Conservation (phyloP, 108 stramenopile genomes). For the Chaetoceros tenuissimus region DNA sequence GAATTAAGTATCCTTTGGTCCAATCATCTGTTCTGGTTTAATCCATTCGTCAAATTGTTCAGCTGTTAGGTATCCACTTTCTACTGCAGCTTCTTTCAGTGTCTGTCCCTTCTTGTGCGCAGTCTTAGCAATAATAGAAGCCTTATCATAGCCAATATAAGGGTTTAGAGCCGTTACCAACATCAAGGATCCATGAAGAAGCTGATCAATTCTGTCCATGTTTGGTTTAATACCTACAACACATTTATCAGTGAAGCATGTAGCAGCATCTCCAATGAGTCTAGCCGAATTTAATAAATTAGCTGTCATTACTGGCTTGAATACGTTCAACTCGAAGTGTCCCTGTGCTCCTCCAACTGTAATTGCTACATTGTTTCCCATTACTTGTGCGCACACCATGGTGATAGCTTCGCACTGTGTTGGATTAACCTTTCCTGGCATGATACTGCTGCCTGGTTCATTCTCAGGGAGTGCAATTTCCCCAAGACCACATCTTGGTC, state of each 20-base stretch:
- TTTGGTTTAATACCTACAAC: conserved; percentile 87
- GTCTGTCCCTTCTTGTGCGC: conserved; percentile 92
- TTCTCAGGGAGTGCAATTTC: conserved; percentile 92
- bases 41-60: conserved; percentile 97
- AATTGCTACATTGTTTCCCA: conserved; percentile 94
- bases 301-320: conserved; percentile 96
- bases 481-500: conserved; percentile 94
- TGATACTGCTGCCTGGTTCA: conserved; percentile 96
- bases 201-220: conserved; percentile 65
- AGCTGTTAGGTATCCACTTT: conserved; percentile 81
- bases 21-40: conserved; percentile 92
- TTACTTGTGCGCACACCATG: conserved; percentile 98
- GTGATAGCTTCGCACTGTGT: conserved; percentile 98
- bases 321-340: conserved; percentile 97
- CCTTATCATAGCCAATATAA: conserved; percentile 98
- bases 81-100: conserved; percentile 86
- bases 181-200: conserved; percentile 91
- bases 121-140: conserved; percentile 92
- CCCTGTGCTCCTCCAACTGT: conserved; percentile 93
- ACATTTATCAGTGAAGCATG: conserved; percentile 82
- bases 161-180: conserved; percentile 97
- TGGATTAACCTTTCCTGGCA: conserved; percentile 99
- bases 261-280: conserved; percentile 83
- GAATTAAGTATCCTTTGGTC: conserved; percentile 45
- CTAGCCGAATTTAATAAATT: conserved; percentile 90